Base-by-base conservation (phyloP, 306 rosid species). In the Dicorynia guianensis region DNA sequence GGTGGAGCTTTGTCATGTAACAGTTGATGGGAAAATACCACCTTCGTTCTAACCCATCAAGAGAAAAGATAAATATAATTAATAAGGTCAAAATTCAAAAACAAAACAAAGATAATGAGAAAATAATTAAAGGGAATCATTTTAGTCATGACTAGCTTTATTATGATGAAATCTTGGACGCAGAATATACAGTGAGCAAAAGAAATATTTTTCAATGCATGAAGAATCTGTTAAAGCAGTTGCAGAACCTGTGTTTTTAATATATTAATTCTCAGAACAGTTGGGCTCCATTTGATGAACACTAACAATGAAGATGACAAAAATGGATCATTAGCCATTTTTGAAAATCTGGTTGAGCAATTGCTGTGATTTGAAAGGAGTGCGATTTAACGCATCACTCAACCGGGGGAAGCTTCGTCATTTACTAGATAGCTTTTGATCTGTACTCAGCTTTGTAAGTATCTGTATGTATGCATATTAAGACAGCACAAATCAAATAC, bases 21-120 rank as follows among this genome's bases (percentile, higher is more conserved):
- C 81, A 76, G 82, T 77, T 85, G 84, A 85, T 88, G 71, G 86
- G 65, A 81, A 79, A 76, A 62, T 73, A 8, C 72, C 76, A 69
- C 84, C 64, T 43, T 59, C 57, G 55, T 63, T 38, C 75, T 34
- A 39, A 74, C 46, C 46, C 42, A 39, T 36, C 66, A 43, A 70
- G 58, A 42, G 48, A 70, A 43, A 43, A 64, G 33, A 71, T 63
- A 48, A 74, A 61, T 6, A 17, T 54, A 57, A 48, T 25, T 25
- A 25, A 25, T 1, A 25, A 1, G 30, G 30, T 25, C 30, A 25
- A 25, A 25, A 25, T 25, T 25, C 30, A 56, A 71, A 59, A 34
- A 20, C 59, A 59, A 60, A 68, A 49, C 59, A 48, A 59, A 43
- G 15, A 57, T 40, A 33, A 20, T 0, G n/a, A 59, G 43, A 34